Evolutionary conservation across 2,329 filamentous ascomycete genomes (phyloP).

Genomic region (Neofusicoccum parvum): DNA sequence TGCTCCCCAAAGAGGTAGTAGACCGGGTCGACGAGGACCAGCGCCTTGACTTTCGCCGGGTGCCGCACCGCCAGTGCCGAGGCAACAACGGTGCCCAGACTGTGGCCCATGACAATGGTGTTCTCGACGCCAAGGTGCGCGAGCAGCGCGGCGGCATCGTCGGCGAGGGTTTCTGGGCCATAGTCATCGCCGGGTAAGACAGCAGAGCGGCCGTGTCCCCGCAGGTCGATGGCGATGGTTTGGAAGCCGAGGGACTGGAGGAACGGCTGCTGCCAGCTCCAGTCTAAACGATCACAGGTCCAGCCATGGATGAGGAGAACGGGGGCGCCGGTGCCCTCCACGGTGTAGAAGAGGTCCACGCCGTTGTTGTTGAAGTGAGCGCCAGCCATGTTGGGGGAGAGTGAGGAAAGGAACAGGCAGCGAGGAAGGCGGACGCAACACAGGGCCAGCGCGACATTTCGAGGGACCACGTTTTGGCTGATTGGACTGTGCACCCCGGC

Average conservation of each 20-base stretch:
- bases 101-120: constrained; percentile 26
- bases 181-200: constrained; percentile 21
- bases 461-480: not conserved
- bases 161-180: constrained; percentile 18
- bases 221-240: constrained; percentile 28
- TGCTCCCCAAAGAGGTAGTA: constrained; percentile 22
- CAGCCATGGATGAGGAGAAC: constrained; percentile 74
- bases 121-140: not conserved
- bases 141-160: constrained; percentile 24
- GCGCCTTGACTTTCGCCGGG: constrained; percentile 22
- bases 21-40: constrained; percentile 26
- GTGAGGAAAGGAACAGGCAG: not conserved
- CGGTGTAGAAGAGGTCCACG: constrained; percentile 42
- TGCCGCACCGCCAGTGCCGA: constrained; percentile 23
- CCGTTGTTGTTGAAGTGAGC: constrained; percentile 19
- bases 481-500: not conserved
- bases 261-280: constrained; percentile 27
- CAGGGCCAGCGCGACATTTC: not conserved
- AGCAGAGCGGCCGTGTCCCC: constrained; percentile 28
- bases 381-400: not conserved
- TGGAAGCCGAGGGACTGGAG: constrained; percentile 23
- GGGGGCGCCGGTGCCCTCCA: constrained; percentile 63
- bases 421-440: not conserved
- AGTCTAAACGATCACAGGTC: constrained; percentile 37
- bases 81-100: constrained; percentile 25